Base-by-base conservation (phyloP, 2,329 filamentous ascomycete genomes). In the Fusarium udum region DNA sequence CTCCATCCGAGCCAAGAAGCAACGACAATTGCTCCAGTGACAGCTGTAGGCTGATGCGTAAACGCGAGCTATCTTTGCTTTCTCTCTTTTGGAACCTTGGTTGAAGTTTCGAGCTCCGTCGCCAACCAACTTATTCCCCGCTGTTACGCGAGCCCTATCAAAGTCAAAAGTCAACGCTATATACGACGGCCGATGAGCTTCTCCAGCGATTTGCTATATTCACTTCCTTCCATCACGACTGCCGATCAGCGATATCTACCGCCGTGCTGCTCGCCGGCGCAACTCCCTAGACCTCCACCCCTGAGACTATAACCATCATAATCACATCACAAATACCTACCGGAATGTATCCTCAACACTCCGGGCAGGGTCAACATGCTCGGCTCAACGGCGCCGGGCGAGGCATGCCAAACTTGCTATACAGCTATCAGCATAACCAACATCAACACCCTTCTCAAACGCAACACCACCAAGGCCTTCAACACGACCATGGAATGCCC, bases 291-390 rank as follows among this genome's bases (percentile, higher is more conserved):
- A 64, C 75, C 67, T 49, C 67, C 68, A 57, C 67, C 67, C 59
- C 63, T 59, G 63, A 52, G 45, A 39, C 37, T 62, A 42, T 74
- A 65, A 63, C 61, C 64, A 61, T 52, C 55, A 67, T 64, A 60
- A 62, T 71, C 64, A 64, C 61, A 67, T 62, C 62, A 55, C 63
- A 65, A 68, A 62, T 73, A 61, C 68, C 69, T 75, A 61, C 74
- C 82, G 87, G 87, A 81, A 95, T 95, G 92, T 95, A 92, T 86
- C 90, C 90, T 79, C 91, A 93, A 82, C 87, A 87, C 80, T 91
- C 68, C 64, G 72, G 72, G 80, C 91, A 92, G 84, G 90, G 90
- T 81, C 92, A 94, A 81, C 91, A 91, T 85, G 89, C 89, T 84
- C 91, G 93, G 84, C 88, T 94, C 83, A 95, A 94, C 79, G 82